phyloP scores from a whole-genome alignment of 2,329 filamentous ascomycete species.

The Metarhizium album region DNA sequence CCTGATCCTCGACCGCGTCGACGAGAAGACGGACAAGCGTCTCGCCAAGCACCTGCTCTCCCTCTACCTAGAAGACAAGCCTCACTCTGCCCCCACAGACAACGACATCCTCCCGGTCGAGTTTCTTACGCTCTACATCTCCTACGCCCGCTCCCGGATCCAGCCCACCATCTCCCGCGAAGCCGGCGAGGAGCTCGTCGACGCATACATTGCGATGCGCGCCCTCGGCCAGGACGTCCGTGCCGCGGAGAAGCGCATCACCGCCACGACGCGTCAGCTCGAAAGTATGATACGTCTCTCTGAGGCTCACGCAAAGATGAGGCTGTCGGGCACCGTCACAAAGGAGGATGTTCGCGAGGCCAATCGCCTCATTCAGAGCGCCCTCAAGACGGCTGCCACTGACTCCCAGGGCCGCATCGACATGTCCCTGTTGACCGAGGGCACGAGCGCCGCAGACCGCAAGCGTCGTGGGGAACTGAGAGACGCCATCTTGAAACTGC shows the following conservation, averaged over 20 bases:
- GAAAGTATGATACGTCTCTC: conserved; percentile 97
- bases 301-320: conserved; percentile 98
- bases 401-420: conserved; percentile 89
- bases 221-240: conserved; percentile 83
- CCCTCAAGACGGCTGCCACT: conserved; percentile 94
- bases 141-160: conserved; percentile 79
- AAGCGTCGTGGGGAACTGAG: conserved; percentile 77
- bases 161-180: conserved; percentile 72
- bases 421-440: conserved; percentile 90
- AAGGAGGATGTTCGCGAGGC: conserved; percentile 79
- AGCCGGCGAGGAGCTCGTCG: conserved; percentile 74
- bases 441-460: conserved; percentile 81
- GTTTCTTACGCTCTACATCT: conserved; percentile 94
- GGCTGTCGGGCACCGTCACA: conserved; percentile 65
- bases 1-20: conserved; percentile 85
- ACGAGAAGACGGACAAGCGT: conserved; percentile 80
- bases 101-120: conserved; percentile 84
- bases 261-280: conserved; percentile 89
- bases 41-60: conserved; percentile 86
- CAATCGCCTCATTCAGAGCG: conserved; percentile 82
- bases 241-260: conserved; percentile 87
- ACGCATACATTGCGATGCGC: conserved; percentile 89
- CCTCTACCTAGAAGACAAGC: conserved; percentile 93
- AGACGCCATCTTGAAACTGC: conserved; percentile 57
- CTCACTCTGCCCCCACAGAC: conserved; percentile 64